These are phyloP conservation scores for Salix caprea DNA, from an alignment of 345 rosid species.

Conservation along the genomic window DNA sequence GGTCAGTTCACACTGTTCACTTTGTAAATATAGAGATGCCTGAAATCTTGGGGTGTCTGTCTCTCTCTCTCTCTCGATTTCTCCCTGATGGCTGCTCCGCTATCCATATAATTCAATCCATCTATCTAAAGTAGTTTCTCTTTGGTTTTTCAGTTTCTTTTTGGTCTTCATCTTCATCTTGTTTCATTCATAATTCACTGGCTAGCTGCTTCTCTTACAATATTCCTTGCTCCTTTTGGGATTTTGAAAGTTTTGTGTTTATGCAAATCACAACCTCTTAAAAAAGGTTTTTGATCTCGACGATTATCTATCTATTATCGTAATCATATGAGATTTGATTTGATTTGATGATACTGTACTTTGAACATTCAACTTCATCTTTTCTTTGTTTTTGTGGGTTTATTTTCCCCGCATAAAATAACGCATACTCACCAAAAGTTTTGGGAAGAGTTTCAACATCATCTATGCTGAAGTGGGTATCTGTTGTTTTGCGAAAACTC, in stretches of 20 bases:
- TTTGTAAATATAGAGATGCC: background rate
- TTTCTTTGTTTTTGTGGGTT: background rate
- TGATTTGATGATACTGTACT: background rate
- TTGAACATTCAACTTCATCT: background rate
- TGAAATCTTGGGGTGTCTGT: background rate
- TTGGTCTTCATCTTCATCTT: background rate
- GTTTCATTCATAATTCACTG: background rate
- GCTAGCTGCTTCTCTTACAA: background rate
- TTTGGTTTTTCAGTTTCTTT: background rate
- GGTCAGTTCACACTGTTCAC: constrained; percentile 1
- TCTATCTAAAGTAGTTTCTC: background rate
- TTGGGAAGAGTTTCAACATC: constrained; percentile 6
- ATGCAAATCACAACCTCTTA: background rate
- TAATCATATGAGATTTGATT: background rate
- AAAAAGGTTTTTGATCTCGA: background rate
- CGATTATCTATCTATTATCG: background rate
- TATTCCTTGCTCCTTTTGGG: background rate
- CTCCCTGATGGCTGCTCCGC: background rate
- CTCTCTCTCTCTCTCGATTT: background rate
- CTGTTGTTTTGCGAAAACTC: constrained; percentile 22
- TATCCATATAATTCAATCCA: too few relatives aligned
- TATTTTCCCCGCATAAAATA: constrained; percentile 45
- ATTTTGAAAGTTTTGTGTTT: background rate
- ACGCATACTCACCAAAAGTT: constrained; percentile 18
- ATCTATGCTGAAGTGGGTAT: constrained; percentile 30